A percentile compares a stretch with the other conserved stretches of the same genome.
Evolutionary conservation across 345 rosid genomes (phyloP).

Genomic region (Brassica nigra): DNA sequence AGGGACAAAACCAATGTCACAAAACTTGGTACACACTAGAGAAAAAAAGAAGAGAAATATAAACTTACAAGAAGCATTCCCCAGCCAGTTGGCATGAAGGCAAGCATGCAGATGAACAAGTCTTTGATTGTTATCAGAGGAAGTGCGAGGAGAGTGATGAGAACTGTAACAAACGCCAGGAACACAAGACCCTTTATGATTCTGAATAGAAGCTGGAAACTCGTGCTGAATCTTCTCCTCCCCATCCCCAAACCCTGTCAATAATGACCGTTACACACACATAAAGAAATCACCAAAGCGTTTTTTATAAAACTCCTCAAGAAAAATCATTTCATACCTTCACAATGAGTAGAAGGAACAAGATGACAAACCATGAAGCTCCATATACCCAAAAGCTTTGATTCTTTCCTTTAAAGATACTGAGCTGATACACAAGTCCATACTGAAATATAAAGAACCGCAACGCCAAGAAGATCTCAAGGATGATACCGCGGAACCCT

Average conservation of each 20-base stretch:
- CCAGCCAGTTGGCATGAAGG: constrained; percentile 95
- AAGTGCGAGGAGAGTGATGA: constrained; percentile 60
- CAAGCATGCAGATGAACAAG: constrained; percentile 73
- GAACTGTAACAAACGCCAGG: constrained; percentile 53
- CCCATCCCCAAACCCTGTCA: constrained; percentile 70
- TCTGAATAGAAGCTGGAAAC: constrained; percentile 75
- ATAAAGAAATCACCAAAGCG: no score
- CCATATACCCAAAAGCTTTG: constrained; percentile 57
- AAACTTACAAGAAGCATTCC: constrained; percentile 66
- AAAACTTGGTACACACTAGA: no score
- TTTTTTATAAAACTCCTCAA: no score
- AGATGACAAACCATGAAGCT: constrained; percentile 42
- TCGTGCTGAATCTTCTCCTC: constrained; percentile 64
- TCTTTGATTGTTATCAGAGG: constrained; percentile 70
- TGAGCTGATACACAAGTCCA: constrained; percentile 69
- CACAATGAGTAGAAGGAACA: constrained; percentile 36
- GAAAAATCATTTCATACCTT: constrained; percentile 32
- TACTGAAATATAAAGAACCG: constrained; percentile 67
- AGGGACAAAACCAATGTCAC: not conserved
- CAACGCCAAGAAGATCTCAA: constrained; percentile 54
- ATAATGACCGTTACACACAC: not conserved
- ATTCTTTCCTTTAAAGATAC: constrained; percentile 37
- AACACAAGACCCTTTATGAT: constrained; percentile 74
- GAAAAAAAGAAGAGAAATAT: not conserved
- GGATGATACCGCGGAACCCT: constrained; percentile 52